Conservation (phyloP, 1,284 basidiomycete genomes). For the Inonotus hispidus region DNA sequence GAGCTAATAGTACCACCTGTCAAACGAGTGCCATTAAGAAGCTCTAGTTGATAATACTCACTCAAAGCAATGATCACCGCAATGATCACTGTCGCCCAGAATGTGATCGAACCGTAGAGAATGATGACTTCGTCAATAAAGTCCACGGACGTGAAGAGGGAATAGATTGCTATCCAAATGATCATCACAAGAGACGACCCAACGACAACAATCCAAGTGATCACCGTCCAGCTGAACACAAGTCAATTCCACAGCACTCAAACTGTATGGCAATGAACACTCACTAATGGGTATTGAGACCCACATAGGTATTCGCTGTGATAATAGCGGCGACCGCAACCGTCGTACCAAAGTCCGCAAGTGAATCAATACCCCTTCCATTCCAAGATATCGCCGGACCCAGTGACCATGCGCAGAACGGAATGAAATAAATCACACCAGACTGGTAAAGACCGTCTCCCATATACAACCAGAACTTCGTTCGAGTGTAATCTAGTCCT, state of each 20-base stretch:
- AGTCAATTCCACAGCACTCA: slow-evolving; percentile 17
- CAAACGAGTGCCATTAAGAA: slow-evolving; percentile 6
- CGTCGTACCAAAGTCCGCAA: slow-evolving; percentile 91
- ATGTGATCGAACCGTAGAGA: slow-evolving; percentile 73
- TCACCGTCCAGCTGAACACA: slow-evolving; percentile 71
- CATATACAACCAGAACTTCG: slow-evolving; percentile 95
- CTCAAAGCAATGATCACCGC: slow-evolving; percentile 68
- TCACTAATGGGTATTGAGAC: slow-evolving; percentile 83
- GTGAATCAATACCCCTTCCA: slow-evolving; percentile 69
- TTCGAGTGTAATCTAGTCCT: slow-evolving; percentile 88
- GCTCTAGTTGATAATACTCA: slow-evolving; percentile 32
- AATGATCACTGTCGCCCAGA: slow-evolving; percentile 77
- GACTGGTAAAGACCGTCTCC: slow-evolving; percentile 92
- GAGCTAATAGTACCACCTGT: slow-evolving; percentile 39
- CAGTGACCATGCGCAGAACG: slow-evolving; percentile 72
- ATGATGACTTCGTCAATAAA: slow-evolving; percentile 72
- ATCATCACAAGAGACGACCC: slow-evolving; percentile 78
- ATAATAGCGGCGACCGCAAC: slow-evolving; percentile 85
- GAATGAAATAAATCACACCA: slow-evolving; percentile 85
- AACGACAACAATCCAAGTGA: slow-evolving; percentile 77
- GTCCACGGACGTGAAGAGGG: slow-evolving; percentile 61
- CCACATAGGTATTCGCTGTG: slow-evolving; percentile 84
- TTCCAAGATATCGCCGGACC: slow-evolving; percentile 63
- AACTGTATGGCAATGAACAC: slow-evolving; percentile 29
- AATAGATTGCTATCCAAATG: slow-evolving; percentile 84